Evolutionary conservation across 768 basidiomycete genomes (phyloP), one percentile per base, ranked within the genome.

Genomic region (Psilocybe subaeruginosa): DNA sequence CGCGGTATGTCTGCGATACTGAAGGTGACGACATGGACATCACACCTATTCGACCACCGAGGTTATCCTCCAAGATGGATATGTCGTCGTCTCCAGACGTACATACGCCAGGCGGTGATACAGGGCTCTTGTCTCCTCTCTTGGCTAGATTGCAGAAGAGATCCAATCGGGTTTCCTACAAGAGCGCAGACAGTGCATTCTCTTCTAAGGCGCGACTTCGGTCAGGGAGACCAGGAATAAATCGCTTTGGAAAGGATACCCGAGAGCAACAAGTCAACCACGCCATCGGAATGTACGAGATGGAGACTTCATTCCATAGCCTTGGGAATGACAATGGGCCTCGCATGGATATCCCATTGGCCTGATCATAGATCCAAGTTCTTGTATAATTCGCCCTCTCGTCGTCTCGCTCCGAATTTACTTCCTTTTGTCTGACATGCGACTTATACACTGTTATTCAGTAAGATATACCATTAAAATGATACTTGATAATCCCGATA

Each of bases 1-100:
- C 58, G 35, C 61, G 56, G 19, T 61, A 58, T 27, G 9, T 47
- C 14, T 61, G 58, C n/a, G 49, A 51, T 17, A 8, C 23, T 29
- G 43, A 53, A 11, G 52, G n/a, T 23, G 33, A 29, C 33, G 53
- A 57, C 41, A 52, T 52, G 54, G 58, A 59, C 6, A 35, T 46
- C 3, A 54, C 58, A 3, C 58, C 51, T 23, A 37, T 47, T n/a
- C 58, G 35, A 16, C 41, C 43, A 23, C 45, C 54, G 51, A 46
- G 35, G 51, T 30, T 59, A 37, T 31, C 58, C n/a, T 1, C 51
- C 14, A 60, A 33, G 31, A 23, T 16, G 12, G 49, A 51, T 17
- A 45, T 41, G 37, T 19, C 49, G 14, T 50, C 49, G 41, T 59
- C 58, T 31, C 58, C 49, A 0, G 58, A 48, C 17, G 14, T 49